Conservation (phyloP, 2,329 filamentous ascomycete species). For the Sporothrix brasiliensis region DNA sequence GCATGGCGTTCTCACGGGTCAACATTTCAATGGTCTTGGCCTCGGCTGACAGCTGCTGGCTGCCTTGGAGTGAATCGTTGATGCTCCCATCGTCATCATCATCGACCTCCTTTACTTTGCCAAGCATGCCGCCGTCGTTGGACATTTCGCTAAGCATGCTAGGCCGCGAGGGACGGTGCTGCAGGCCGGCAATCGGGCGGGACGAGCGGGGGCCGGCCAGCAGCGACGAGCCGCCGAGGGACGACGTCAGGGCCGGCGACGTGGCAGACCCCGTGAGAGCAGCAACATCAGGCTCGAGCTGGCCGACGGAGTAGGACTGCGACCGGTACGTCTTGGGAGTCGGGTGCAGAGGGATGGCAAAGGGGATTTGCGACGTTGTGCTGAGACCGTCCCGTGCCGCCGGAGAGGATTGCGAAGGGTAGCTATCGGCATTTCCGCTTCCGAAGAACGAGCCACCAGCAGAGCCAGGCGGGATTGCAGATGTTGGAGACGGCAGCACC, state of each 20-base stretch:
- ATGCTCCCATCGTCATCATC: slow-evolving; percentile 63
- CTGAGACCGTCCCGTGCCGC: slow-evolving; percentile 53
- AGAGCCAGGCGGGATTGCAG: slow-evolving; percentile 55
- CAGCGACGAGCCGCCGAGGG: slow-evolving; percentile 52
- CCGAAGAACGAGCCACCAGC: slow-evolving; percentile 54
- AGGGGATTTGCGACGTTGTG: slow-evolving; percentile 71
- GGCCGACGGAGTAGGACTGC: slow-evolving; percentile 94
- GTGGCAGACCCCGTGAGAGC: slow-evolving; percentile 23
- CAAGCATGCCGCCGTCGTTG: slow-evolving; percentile 62
- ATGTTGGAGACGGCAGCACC: slow-evolving; percentile 74
- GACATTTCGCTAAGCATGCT: slow-evolving; percentile 76
- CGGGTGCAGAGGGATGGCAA: slow-evolving; percentile 84
- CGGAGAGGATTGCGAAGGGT: slow-evolving; percentile 54
- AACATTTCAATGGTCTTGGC: slow-evolving; percentile 66
- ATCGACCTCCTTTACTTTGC: slow-evolving; percentile 71
- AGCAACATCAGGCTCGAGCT: slow-evolving; percentile 70
- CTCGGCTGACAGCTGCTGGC: slow-evolving; percentile 55
- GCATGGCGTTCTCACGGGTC: slow-evolving; percentile 63
- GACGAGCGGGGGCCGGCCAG: slow-evolving; percentile 53
- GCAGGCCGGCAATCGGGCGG: slow-evolving; percentile 64
- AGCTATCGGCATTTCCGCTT: slow-evolving; percentile 44
- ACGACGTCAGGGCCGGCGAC: slow-evolving; percentile 41
- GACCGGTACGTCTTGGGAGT: slow-evolving; percentile 93
- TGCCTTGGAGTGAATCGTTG: slow-evolving; percentile 59
- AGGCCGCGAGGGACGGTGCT: slow-evolving; percentile 78